Evolutionary conservation across 2,329 filamentous ascomycete species (phyloP).

Genomic region (Fusarium caatingaense): DNA sequence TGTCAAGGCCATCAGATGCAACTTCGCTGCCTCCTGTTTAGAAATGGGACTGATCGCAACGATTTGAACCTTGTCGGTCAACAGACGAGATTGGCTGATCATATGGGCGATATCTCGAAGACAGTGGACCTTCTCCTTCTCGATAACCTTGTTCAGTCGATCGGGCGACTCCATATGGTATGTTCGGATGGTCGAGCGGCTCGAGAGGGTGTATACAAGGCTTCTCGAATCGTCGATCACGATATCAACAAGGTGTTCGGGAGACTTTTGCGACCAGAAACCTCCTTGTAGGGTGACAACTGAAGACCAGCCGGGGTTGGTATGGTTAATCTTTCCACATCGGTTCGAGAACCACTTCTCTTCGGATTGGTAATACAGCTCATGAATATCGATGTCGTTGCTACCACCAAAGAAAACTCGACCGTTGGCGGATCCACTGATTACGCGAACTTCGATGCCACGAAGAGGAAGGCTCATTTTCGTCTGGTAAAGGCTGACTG

Average conservation of each 20-base stretch:
- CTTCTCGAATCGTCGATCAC: conserved; percentile 89
- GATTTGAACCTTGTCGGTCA: conserved; percentile 77
- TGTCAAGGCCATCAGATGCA: conserved; percentile 91
- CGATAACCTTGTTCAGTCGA: conserved; percentile 71
- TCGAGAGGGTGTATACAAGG: conserved; percentile 91
- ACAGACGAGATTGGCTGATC: conserved; percentile 77
- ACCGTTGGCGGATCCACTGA: conserved; percentile 84
- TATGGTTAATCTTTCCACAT: conserved; percentile 91
- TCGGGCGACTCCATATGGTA: conserved; percentile 82
- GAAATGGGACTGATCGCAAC: conserved; percentile 89
- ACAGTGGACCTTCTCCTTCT: conserved; percentile 71
- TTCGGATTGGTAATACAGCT: conserved; percentile 96
- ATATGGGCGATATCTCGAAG: conserved; percentile 86
- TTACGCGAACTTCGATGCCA: conserved; percentile 79
- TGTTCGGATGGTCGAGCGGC: conserved; percentile 86
- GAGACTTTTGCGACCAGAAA: conserved; percentile 62
- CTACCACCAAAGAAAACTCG: conserved; percentile 93
- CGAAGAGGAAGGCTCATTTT: conserved; percentile 83
- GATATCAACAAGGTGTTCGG: conserved; percentile 80
- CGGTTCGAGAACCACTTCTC: conserved; percentile 95
- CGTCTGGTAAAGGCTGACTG: conserved; percentile 86
- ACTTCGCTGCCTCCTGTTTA: conserved; percentile 79
- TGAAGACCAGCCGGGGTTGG: conserved; percentile 76
- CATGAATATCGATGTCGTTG: conserved; percentile 87
- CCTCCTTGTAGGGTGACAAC: conserved; percentile 65